Evolutionary conservation across 2,329 filamentous ascomycete genomes (phyloP).

Genomic region (Stromatinia cepivora): DNA sequence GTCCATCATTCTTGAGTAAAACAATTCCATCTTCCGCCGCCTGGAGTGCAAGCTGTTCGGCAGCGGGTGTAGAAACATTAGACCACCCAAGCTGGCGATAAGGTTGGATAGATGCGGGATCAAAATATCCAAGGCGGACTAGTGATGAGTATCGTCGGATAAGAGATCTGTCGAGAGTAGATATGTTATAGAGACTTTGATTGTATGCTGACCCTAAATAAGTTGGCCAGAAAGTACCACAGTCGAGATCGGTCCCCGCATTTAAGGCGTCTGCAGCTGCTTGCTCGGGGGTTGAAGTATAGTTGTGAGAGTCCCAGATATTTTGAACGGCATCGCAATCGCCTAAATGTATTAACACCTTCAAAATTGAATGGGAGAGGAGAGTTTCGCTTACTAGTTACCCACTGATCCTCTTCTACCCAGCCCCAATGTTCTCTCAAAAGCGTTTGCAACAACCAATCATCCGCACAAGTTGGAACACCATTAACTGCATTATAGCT

Average conservation of each 20-base stretch:
- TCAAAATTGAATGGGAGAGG: rapidly evolving
- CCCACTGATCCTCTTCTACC: slow-evolving; percentile 59
- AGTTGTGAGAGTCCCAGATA: slow-evolving; percentile 47
- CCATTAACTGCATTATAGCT: slow-evolving; percentile 67
- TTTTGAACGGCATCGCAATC: slow-evolving; percentile 58
- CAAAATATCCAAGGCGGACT: slow-evolving; percentile 59
- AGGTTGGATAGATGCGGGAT: slow-evolving; percentile 46
- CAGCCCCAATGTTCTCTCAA: slow-evolving; percentile 67
- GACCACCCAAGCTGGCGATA: slow-evolving; percentile 55
- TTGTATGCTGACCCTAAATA: slow-evolving; percentile 30
- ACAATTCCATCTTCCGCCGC: slow-evolving; percentile 35
- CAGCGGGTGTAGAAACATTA: slow-evolving; percentile 35
- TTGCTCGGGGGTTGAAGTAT: slow-evolving; percentile 34
- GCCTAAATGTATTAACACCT: neutral
- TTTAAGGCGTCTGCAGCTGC: slow-evolving; percentile 29
- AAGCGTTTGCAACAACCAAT: slow-evolving; percentile 62
- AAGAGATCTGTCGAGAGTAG: slow-evolving; percentile 51
- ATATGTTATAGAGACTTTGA: slow-evolving; percentile 46
- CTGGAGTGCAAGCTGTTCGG: slow-evolving; percentile 30
- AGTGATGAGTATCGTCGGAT: slow-evolving; percentile 55
- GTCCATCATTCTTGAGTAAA: slow-evolving; percentile 35
- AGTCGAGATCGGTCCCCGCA: slow-evolving; percentile 34
- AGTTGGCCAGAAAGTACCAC: slow-evolving; percentile 29
- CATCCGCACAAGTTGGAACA: slow-evolving; percentile 61
- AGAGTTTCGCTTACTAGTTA: slow-evolving; percentile 38